Conservation (phyloP, 148 eudicot species). For the Arctostaphylos glauca region DNA sequence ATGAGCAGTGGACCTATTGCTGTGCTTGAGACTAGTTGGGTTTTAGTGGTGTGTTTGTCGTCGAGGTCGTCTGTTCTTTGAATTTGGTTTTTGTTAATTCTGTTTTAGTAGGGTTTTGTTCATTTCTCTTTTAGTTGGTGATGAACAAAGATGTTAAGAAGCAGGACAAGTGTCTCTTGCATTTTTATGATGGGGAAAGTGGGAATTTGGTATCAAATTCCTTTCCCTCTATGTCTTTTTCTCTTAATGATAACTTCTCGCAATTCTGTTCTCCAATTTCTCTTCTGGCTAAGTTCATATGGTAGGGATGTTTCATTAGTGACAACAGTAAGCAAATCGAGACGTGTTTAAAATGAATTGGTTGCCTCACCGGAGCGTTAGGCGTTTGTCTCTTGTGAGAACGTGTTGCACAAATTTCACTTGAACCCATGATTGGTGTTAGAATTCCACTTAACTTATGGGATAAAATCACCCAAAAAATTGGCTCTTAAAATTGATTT, state of each 20-base stretch:
- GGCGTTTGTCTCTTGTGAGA: too few species aligned
- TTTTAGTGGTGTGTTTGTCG: conserved; percentile 29
- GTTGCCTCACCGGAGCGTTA: too few species aligned
- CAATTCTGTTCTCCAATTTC: background rate
- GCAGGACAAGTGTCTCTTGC: conserved; percentile 27
- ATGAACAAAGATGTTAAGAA: conserved; percentile 32
- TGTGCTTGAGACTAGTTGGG: conserved; percentile 56
- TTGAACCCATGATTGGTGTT: too few species aligned
- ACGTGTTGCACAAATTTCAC: too few species aligned
- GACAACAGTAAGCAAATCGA: too few species aligned
- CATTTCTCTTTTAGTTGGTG: conserved; percentile 25
- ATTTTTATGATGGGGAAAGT: conserved; percentile 19
- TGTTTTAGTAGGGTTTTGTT: conserved; percentile 16
- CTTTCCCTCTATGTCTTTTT: conserved; percentile 17
- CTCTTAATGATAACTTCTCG: background rate
- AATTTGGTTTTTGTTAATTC: conserved; percentile 13
- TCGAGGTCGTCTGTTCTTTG: conserved; percentile 50
- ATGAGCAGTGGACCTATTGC: conserved; percentile 83
- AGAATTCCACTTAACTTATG: background rate
- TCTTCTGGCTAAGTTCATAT: background rate
- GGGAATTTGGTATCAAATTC: conserved; percentile 22
- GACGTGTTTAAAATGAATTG: too few species aligned
- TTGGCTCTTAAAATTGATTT: background rate
- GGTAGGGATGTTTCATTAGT: background rate
- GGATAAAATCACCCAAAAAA: too few species aligned